Base-by-base conservation (phyloP, 345 rosid genomes). In the Aquilaria malaccensis region DNA sequence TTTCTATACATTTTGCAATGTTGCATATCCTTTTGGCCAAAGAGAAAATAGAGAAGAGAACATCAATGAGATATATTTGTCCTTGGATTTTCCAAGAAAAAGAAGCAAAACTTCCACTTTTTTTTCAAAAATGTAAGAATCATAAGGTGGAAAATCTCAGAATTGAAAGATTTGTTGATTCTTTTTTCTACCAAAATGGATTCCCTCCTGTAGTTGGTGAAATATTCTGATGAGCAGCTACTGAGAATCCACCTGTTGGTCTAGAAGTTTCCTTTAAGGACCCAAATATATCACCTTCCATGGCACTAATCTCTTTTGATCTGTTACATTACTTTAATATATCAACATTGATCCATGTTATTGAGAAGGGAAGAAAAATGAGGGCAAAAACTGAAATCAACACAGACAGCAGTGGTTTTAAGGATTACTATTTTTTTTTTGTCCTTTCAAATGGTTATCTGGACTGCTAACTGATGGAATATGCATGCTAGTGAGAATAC, bases 161-260 rank as follows among this genome's bases (percentile, higher is more conserved):
- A 9, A 43, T 7, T 13, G n/a, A 47, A 32, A 22, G 22, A 22
- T 22, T 22, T 33, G 3, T 31, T 14, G 3, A 9, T 12, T 3
- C 30, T 15, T 49, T 58, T 30, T 50, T 48, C 66, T 63, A 82
- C 61, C 82, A 83, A 62, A 85, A 87, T 5, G 89, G 93, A 61
- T 87, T 85, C 64, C 88, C 82, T 65, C 82, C 76, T 50, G 30
- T 10, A 2, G 80, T 64, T 60, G 70, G 54, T 74, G 60, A 67
- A 62, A 75, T 70, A 70, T 60, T 69, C 66, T 72, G 70, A 56
- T 71, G 15, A 15, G 64, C 72, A 45, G 77, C 48, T 56, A 29
- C 63, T 43, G 71, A 60, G 73, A 61, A 77, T 66, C 76, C 76
- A 30, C 54, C 70, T 50, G 72, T 60, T 55, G 74, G 65, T 50